Conservation (phyloP, 225 moss, liverwort and hornwort genomes). For the Antitrichia curtipendula region DNA sequence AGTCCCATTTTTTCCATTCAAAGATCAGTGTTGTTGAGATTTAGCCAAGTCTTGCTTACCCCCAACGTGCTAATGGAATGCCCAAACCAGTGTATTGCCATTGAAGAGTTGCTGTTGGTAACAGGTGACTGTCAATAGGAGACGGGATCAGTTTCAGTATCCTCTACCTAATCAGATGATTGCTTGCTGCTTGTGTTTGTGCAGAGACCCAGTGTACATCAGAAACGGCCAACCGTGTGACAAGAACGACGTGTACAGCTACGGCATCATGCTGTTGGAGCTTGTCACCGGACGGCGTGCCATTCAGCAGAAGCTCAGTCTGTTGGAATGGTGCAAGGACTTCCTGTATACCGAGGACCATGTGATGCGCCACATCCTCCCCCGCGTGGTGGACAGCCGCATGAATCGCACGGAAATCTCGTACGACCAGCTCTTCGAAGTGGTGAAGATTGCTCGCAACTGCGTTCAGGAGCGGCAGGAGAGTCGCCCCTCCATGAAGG, state of each 20-base stretch:
- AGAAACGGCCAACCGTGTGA: slow-evolving; percentile 21
- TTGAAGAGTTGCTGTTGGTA: not conserved
- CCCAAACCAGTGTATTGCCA: not conserved
- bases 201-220: slow-evolving; percentile 31
- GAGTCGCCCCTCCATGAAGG: slow-evolving; percentile 28
- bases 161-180: not conserved
- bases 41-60: not conserved
- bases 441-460: slow-evolving; percentile 28
- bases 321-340: slow-evolving; percentile 41
- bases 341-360: slow-evolving; percentile 29
- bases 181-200: not conserved
- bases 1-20: not conserved
- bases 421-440: slow-evolving; percentile 26
- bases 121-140: not conserved
- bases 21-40: not conserved
- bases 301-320: slow-evolving; percentile 28
- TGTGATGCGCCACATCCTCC: slow-evolving; percentile 42
- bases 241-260: slow-evolving; percentile 74
- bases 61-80: not conserved
- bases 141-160: not conserved
- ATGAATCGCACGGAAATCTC: slow-evolving; percentile 2
- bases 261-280: slow-evolving; percentile 55
- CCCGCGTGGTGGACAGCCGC: slow-evolving; percentile 35
- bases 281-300: slow-evolving; percentile 53
- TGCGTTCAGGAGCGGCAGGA: slow-evolving; percentile 38